Percentiles rank a stretch among this genome's conserved stretches.
Conservation (phyloP, 2,329 filamentous ascomycete genomes). For the Colletotrichum ledebouriae region DNA sequence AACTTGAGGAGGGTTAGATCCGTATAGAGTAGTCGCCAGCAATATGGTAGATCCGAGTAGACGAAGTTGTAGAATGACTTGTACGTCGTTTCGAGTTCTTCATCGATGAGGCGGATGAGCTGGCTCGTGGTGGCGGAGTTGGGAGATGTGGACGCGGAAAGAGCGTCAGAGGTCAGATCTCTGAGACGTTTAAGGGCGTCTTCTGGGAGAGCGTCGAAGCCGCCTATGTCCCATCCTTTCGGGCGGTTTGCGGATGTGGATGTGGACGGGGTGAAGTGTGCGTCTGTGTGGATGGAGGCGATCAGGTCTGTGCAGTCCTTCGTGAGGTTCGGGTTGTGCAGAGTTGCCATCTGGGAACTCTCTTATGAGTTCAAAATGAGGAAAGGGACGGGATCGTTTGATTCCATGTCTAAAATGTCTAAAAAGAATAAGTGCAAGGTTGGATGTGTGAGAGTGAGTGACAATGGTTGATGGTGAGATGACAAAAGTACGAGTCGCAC, state of each 20-base stretch:
- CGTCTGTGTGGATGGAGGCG: conserved; percentile 16
- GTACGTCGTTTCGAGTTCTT: conserved; percentile 32
- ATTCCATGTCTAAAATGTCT: too few species aligned
- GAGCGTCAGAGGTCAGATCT: not conserved
- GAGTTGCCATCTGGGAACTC: conserved; percentile 1
- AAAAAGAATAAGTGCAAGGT: too few species aligned
- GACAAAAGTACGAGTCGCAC: conserved; percentile 10
- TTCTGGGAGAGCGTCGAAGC: not conserved
- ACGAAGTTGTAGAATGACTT: conserved; percentile 74
- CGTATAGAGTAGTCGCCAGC: conserved; percentile 80
- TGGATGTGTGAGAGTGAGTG: too few species aligned
- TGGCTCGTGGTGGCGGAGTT: not conserved
- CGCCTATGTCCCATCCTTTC: not conserved
- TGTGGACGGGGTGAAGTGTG: not conserved
- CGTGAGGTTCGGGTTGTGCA: conserved; percentile 18
- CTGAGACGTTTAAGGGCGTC: not conserved
- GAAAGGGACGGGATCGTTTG: too few species aligned
- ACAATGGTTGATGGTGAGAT: not conserved
- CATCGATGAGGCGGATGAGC: conserved; percentile 27
- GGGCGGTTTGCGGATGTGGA: not conserved
- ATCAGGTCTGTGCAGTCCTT: conserved; percentile 19
- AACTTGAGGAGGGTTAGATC: conserved; percentile 78
- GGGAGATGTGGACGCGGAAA: not conserved
- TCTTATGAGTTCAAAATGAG: not conserved
- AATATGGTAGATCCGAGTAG: conserved; percentile 74